A percentile compares a stretch with the other conserved stretches of the same genome.
These are phyloP conservation scores for Russula abietina DNA, from an alignment of 768 basidiomycete species.

Conservation along the genomic window DNA sequence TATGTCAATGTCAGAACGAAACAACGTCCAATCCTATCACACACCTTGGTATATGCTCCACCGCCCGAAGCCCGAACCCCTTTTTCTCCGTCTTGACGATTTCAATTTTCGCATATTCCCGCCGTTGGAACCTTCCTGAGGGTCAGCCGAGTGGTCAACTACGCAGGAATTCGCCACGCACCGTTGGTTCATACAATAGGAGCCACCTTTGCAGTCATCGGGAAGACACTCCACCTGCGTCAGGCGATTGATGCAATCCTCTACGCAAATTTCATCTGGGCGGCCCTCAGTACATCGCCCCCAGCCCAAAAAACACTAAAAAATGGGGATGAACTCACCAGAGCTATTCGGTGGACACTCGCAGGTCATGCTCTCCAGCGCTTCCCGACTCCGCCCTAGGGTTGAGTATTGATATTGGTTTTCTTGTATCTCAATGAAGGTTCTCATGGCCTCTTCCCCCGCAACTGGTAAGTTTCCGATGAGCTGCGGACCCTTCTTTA, in stretches of 20 bases:
- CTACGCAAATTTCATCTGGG: conserved; percentile 70
- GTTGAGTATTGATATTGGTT: conserved; percentile 87
- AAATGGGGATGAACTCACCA: conserved; percentile 36
- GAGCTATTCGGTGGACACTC: conserved; percentile 87
- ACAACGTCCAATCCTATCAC: conserved; percentile 24
- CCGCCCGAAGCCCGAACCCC: conserved; percentile 87
- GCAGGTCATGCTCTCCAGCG: conserved; percentile 90
- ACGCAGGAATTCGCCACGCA: conserved; percentile 33
- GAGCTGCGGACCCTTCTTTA: conserved; percentile 50
- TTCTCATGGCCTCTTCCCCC: conserved; percentile 60
- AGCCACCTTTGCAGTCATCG: conserved; percentile 79
- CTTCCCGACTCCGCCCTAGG: conserved; percentile 82
- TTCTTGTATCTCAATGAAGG: conserved; percentile 64
- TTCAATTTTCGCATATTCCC: conserved; percentile 78
- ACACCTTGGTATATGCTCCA: conserved; percentile 56
- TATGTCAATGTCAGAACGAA: neutral
- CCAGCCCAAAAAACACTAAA: conserved; percentile 8
- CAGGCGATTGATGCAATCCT: conserved; percentile 94
- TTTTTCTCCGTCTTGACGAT: conserved; percentile 94
- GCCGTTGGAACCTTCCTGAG: conserved; percentile 69
- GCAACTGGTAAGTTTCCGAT: conserved; percentile 78
- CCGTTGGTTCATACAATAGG: conserved; percentile 91
- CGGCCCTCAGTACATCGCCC: conserved; percentile 41
- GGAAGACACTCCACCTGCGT: conserved; percentile 96
- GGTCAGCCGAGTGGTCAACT: conserved; percentile 4